phyloP scores from a whole-genome alignment of 352 stramenopile species.

The Pythium grandisporangium region DNA sequence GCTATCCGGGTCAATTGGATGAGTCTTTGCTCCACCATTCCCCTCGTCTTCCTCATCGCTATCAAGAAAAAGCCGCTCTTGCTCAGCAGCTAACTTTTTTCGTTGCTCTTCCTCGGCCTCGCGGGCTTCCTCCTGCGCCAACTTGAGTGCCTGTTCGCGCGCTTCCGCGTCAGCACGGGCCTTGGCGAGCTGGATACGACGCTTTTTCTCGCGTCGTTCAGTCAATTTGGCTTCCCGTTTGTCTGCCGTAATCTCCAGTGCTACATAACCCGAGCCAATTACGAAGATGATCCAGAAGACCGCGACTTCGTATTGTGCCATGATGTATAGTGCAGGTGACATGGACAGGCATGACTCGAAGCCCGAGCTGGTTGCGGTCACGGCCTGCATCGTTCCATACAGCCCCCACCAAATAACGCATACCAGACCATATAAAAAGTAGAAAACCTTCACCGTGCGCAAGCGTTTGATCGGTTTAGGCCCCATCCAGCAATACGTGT shows the following conservation, averaged over 20 bases:
- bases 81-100: conserved; percentile 19
- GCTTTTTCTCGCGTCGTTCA: conserved; percentile 24
- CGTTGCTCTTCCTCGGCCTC: conserved; percentile 32
- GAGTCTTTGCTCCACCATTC: conserved; percentile 9
- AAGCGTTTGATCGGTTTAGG: conserved; percentile 41
- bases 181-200: conserved; percentile 20
- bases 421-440: conserved; percentile 45
- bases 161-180: conserved; percentile 20
- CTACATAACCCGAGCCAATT: conserved; percentile 30
- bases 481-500: conserved; percentile 66
- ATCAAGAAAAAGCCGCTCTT: conserved; percentile 34
- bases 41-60: conserved; percentile 18
- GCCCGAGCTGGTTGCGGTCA: conserved; percentile 40
- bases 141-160: conserved; percentile 19
- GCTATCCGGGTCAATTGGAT: conserved; percentile 4
- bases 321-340: conserved; percentile 54
- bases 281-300: conserved; percentile 56
- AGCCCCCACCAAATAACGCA: conserved; percentile 58
- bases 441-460: conserved; percentile 49
- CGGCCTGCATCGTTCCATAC: conserved; percentile 52
- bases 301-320: conserved; percentile 62
- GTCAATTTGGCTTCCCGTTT: conserved; percentile 9
- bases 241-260: conserved; percentile 33
- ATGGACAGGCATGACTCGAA: conserved; percentile 64
- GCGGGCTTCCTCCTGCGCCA: conserved; percentile 22